Base-by-base conservation (phyloP, 306 rosid genomes). In the Calophaca sinica region DNA sequence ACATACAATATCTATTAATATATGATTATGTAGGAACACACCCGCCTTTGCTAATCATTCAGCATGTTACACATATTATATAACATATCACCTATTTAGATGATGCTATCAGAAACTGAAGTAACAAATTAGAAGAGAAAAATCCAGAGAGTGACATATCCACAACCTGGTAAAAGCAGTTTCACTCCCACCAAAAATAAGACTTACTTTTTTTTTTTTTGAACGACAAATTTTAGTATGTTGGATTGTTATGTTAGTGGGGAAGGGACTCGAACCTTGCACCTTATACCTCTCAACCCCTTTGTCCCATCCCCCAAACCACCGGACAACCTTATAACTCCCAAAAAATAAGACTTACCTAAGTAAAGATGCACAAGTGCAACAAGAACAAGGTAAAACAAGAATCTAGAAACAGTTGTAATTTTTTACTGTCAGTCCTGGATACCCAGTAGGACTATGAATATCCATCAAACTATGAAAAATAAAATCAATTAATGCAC, bases 391-490 rank as follows among this genome's bases (percentile, higher is more conserved):
- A 73, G 71, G 58, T 35, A 78, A 33, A 29, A 44, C 58, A 60
- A 77, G 26, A 58, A 38, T 64, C 26, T 53, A 66, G 15, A 68
- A 41, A 68, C 41, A 20, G 67, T n/a, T 79, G 58, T 32, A 14
- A 76, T 46, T 79, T 79, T 79, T 33, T 72, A 74, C 62, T 52
- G 75, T 63, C 62, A 62, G 72, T 66, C 75, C 71, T 73, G 13
- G 68, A 60, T 52, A 68, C 36, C 52, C 59, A 75, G 73, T n/a
- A 59, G 53, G 73, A 48, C 59, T 12, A 39, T 39, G 52, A 73
- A 64, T 64, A 74, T 66, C 41, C 31, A 32, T 70, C 68, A 74
- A 60, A 65, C 60, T 31, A 59, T 68, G 26, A 57, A 58, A 62
- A 79, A 61, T 20, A 71, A 39, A 68, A 79, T 67, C 38, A 60